phyloP scores from a whole-genome alignment of 2,329 filamentous ascomycete genomes.

The Drechslerella dactyloides region DNA sequence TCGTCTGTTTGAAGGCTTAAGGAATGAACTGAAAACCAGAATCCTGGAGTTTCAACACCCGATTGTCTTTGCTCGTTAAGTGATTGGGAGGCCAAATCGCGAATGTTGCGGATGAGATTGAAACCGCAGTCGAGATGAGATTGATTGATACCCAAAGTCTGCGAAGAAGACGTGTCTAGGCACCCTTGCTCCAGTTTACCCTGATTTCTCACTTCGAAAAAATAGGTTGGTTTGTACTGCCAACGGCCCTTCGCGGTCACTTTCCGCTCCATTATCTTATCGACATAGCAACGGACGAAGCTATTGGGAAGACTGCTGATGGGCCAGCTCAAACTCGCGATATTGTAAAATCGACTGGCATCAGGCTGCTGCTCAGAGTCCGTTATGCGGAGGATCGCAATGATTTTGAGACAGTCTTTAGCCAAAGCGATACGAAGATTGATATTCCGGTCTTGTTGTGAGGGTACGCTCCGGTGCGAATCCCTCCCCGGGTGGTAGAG shows the following conservation, averaged over 20 bases:
- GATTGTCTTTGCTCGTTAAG: constrained; percentile 8
- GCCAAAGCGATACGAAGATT: constrained; percentile 20
- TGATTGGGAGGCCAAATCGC: constrained; percentile 4
- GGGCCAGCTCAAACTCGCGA: constrained; percentile 30
- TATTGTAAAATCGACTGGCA: constrained; percentile 10
- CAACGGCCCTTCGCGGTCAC: constrained; percentile 12
- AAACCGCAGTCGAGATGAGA: constrained; percentile 11
- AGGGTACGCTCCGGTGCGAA: not conserved
- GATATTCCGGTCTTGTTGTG: constrained; percentile 3
- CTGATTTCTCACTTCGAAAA: constrained; percentile 26
- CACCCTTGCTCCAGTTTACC: constrained; percentile 22
- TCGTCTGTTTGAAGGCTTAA: constrained; percentile 29
- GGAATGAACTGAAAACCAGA: constrained; percentile 27
- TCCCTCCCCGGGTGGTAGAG: constrained; percentile 16
- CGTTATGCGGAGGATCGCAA: constrained; percentile 15
- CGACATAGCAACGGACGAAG: constrained; percentile 17
- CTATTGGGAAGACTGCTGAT: constrained; percentile 25
- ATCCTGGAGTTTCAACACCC: not conserved
- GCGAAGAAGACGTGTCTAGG: not conserved
- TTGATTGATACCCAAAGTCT: not conserved
- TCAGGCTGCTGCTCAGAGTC: constrained; percentile 3
- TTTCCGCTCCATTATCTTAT: constrained; percentile 21
- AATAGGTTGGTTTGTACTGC: constrained; percentile 29
- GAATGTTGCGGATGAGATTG: constrained; percentile 5
- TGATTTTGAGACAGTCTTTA: constrained; percentile 19